phyloP scores from a whole-genome alignment of 306 rosid genomes.

The Lagenaria siceraria region DNA sequence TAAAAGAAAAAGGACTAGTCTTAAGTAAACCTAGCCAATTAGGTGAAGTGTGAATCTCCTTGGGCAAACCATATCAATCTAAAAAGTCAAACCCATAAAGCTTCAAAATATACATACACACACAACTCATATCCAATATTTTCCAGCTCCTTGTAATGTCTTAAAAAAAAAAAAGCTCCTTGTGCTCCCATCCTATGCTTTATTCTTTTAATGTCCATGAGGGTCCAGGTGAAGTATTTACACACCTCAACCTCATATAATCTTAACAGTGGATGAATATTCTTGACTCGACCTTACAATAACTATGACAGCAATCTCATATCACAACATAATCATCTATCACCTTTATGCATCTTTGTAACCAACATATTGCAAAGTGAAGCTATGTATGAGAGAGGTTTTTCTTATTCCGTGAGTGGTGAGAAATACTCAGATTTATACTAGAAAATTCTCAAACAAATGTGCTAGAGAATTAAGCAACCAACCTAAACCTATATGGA shows the following conservation, averaged over 20 bases:
- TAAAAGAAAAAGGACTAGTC: neutral
- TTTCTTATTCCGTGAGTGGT: no score
- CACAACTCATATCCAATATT: neutral
- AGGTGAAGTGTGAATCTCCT: neutral
- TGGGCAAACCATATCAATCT: neutral
- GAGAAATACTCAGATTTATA: no score
- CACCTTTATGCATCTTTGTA: neutral
- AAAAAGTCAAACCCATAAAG: neutral
- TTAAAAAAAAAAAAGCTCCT: no score
- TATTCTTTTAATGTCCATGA: neutral
- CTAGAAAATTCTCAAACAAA: no score
- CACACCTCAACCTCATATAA: neutral
- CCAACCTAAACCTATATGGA: no score
- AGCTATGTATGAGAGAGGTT: no score
- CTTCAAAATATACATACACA: neutral
- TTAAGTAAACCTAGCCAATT: neutral
- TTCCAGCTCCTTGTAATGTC: neutral
- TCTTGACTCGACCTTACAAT: neutral
- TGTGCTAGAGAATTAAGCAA: no score
- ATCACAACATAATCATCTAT: neutral
- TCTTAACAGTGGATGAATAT: neutral
- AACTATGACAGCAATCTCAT: neutral
- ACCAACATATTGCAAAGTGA: neutral
- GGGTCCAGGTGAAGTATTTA: neutral
- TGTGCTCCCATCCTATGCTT: neutral